Percentiles rank a stretch among this genome's conserved stretches.
phyloP scores from a whole-genome alignment of 108 stramenopile species.

The Cyclostephanos invisitatus region DNA sequence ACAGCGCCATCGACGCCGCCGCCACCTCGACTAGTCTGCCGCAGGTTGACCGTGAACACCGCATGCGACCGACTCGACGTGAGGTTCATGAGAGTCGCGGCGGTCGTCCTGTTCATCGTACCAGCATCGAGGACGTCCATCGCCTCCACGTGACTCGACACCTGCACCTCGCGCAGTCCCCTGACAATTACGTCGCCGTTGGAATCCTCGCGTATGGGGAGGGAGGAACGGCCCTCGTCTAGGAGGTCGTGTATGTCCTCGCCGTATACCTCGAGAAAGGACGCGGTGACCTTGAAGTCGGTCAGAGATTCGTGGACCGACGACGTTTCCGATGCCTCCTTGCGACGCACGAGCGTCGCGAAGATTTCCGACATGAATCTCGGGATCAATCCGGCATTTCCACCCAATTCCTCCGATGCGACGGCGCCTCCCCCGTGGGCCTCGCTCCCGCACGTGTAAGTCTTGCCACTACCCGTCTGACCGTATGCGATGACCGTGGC shows the following conservation, averaged over 20 bases:
- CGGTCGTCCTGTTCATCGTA: slow-evolving; percentile 90
- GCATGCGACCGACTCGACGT: slow-evolving; percentile 84
- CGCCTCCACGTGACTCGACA: slow-evolving; percentile 54
- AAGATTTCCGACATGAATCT: slow-evolving; percentile 92
- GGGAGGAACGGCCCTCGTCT: slow-evolving; percentile 55
- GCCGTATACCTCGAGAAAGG: slow-evolving; percentile 95
- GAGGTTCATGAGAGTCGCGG: slow-evolving; percentile 91
- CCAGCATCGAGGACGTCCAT: slow-evolving; percentile 86
- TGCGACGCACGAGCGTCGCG: slow-evolving; percentile 33
- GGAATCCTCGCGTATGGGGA: slow-evolving; percentile 81
- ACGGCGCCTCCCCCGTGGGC: slow-evolving; percentile 33
- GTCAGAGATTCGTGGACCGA: slow-evolving; percentile 26
- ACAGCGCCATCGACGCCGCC: slow-evolving; percentile 49
- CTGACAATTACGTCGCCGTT: slow-evolving; percentile 65
- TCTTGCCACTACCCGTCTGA: slow-evolving; percentile 89
- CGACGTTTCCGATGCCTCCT: slow-evolving; percentile 41
- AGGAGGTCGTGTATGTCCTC: slow-evolving; percentile 93
- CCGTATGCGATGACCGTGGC: slow-evolving; percentile 92
- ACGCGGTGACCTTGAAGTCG: slow-evolving; percentile 64
- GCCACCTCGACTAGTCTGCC: slow-evolving; percentile 48
- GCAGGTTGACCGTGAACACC: slow-evolving; percentile 73
- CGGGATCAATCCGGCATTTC: slow-evolving; percentile 83
- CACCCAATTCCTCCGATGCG: slow-evolving; percentile 26
- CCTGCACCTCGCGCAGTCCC: slow-evolving; percentile 53
- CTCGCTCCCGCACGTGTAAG: slow-evolving; percentile 88